Percentiles rank a stretch among this genome's conserved stretches.
Evolutionary conservation across 768 basidiomycete species (phyloP).

Genomic region (Neoboletus brunneissimus): DNA sequence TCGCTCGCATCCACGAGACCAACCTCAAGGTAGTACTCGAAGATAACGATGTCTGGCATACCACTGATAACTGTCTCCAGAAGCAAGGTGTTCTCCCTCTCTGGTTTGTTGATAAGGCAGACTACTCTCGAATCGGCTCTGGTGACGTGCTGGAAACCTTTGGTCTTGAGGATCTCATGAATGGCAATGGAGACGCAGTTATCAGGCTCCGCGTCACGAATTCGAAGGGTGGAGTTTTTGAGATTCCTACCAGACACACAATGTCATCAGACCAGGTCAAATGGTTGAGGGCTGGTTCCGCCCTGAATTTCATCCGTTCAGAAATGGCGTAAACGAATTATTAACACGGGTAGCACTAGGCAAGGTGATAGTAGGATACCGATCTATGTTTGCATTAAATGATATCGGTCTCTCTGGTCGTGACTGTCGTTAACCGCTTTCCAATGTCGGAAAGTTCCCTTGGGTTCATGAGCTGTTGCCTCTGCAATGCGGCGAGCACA

Average conservation of each 20-base stretch:
- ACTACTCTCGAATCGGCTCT: constrained; percentile 80
- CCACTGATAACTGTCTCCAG: constrained; percentile 38
- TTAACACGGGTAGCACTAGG: background rate
- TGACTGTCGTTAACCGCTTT: constrained; percentile 21
- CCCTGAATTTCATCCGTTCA: constrained; percentile 84
- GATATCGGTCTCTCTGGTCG: background rate
- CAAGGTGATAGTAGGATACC: background rate
- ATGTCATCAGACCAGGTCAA: constrained; percentile 88
- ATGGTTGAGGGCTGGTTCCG: constrained; percentile 87
- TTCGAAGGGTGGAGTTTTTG: constrained; percentile 56
- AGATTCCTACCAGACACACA: constrained; percentile 79
- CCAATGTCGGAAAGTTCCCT: constrained; percentile 35
- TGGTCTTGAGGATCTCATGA: constrained; percentile 71
- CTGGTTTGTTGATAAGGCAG: constrained; percentile 86
- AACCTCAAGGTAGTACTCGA: constrained; percentile 73
- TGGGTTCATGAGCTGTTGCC: constrained; percentile 21
- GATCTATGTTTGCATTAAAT: background rate
- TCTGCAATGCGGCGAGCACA: constrained; percentile 43
- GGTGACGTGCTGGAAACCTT: constrained; percentile 81
- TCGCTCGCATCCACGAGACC: constrained; percentile 98
- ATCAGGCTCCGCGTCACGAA: constrained; percentile 66
- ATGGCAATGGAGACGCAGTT: constrained; percentile 39
- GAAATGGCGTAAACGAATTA: constrained; percentile 33
- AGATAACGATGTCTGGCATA: background rate
- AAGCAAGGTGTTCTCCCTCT: constrained; percentile 97